Percentiles rank a stretch among this genome's conserved stretches.
These are phyloP conservation scores for Thermomucor indicae-seudaticae DNA, from an alignment of 371 early-diverging fungal genomes.

Conservation along the genomic window DNA sequence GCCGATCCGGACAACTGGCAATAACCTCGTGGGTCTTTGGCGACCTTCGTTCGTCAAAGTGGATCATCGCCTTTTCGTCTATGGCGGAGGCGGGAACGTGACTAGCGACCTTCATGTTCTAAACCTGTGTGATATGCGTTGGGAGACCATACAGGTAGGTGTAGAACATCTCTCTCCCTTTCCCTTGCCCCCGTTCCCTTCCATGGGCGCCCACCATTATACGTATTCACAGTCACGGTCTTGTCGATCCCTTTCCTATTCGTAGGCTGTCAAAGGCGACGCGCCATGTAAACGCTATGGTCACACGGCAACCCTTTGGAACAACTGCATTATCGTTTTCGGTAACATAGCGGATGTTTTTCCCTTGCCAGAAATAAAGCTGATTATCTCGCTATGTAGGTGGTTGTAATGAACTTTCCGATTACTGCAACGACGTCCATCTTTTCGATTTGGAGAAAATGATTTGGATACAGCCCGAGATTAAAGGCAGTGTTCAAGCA, in stretches of 20 bases:
- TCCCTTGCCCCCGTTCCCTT: background rate
- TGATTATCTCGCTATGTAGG: slow-evolving; percentile 22
- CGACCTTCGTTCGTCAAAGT: slow-evolving; percentile 61
- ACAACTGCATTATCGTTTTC: slow-evolving; percentile 53
- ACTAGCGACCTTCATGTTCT: slow-evolving; percentile 58
- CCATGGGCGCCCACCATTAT: background rate
- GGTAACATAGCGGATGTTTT: too few relatives aligned
- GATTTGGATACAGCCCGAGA: slow-evolving; percentile 60
- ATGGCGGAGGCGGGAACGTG: slow-evolving; percentile 61
- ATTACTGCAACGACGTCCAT: slow-evolving; percentile 63
- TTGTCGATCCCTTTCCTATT: background rate
- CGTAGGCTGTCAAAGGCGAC: slow-evolving; percentile 40
- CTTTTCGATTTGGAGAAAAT: slow-evolving; percentile 53
- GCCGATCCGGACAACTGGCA: slow-evolving; percentile 51
- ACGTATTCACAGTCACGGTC: slow-evolving; percentile 8
- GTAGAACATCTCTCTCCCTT: slow-evolving; percentile 2
- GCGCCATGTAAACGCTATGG: slow-evolving; percentile 60
- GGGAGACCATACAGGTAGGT: slow-evolving; percentile 45
- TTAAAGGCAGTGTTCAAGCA: slow-evolving; percentile 39
- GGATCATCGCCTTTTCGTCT: slow-evolving; percentile 53
- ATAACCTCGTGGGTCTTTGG: slow-evolving; percentile 63
- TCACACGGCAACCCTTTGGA: slow-evolving; percentile 58
- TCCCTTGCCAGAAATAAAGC: background rate
- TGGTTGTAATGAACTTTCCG: slow-evolving; percentile 53
- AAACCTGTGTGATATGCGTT: slow-evolving; percentile 44